These are phyloP conservation scores for Verticillium dahliae DNA, from an alignment of 2,329 filamentous ascomycete species.

Conservation along the genomic window DNA sequence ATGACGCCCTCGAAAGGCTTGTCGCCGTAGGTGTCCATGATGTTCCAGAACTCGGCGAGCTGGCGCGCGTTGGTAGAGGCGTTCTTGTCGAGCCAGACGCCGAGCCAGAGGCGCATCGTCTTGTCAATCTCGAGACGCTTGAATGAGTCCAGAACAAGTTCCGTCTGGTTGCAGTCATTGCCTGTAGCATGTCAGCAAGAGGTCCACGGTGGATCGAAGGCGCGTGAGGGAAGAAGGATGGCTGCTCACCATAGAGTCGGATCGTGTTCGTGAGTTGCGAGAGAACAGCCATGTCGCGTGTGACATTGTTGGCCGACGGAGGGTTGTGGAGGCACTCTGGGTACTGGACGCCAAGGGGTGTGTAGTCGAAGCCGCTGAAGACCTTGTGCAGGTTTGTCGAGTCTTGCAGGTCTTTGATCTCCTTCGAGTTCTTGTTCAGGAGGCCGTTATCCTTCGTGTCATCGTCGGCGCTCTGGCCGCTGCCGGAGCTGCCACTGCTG, in stretches of 20 bases:
- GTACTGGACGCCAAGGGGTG: conserved; percentile 84
- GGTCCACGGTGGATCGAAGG: neutral
- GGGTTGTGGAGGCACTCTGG: conserved; percentile 72
- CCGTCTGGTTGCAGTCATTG: conserved; percentile 94
- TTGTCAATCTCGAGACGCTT: conserved; percentile 63
- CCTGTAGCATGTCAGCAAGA: neutral
- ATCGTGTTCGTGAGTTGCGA: conserved; percentile 85
- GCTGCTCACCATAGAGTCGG: conserved; percentile 64
- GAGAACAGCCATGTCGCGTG: conserved; percentile 81
- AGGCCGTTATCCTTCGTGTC: conserved; percentile 62
- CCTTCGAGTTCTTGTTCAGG: conserved; percentile 63
- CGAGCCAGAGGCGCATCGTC: conserved; percentile 82
- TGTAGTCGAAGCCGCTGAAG: conserved; percentile 94
- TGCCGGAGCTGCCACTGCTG: conserved; percentile 16
- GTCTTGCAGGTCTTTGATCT: conserved; percentile 77
- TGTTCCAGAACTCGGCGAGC: conserved; percentile 74
- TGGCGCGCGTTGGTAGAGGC: conserved; percentile 78
- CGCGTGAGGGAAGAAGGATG: neutral
- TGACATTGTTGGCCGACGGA: conserved; percentile 90
- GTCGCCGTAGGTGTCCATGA: conserved; percentile 63
- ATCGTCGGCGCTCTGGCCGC: conserved; percentile 46
- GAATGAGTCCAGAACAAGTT: conserved; percentile 85
- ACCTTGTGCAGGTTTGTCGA: conserved; percentile 83
- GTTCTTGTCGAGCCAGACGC: conserved; percentile 87
- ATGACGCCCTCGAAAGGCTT: conserved; percentile 76